Evolutionary conservation across 176 grass and related monocot genomes (phyloP).

Genomic region (Eragrostis nindensis): DNA sequence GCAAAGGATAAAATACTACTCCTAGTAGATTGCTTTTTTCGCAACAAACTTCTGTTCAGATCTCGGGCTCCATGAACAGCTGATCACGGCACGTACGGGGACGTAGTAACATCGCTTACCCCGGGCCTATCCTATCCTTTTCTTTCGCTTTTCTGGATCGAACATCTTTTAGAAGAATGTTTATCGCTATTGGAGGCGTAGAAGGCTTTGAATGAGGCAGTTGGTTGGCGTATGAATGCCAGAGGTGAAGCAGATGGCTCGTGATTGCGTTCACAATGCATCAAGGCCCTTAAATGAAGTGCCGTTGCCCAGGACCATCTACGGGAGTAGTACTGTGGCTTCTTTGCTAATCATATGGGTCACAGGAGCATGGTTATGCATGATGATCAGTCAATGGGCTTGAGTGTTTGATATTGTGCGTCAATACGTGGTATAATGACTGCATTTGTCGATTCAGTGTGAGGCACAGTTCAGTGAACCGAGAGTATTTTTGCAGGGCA

Average conservation of each 20-base stretch:
- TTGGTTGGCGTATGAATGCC: slow-evolving; percentile 15
- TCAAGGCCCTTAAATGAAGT: slow-evolving; percentile 13
- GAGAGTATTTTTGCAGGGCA: background rate
- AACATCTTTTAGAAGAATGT: background rate
- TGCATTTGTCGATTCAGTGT: too few relatives aligned
- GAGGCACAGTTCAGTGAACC: background rate
- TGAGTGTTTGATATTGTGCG: too few relatives aligned
- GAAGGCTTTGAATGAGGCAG: background rate
- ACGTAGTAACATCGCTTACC: background rate
- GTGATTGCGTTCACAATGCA: slow-evolving; percentile 35
- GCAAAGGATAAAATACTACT: background rate
- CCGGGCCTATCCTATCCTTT: background rate
- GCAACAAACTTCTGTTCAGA: slow-evolving; percentile 38
- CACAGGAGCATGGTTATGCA: background rate
- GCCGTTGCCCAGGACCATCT: slow-evolving; percentile 21
- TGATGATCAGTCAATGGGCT: background rate
- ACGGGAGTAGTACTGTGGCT: background rate
- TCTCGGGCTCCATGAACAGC: slow-evolving; percentile 18
- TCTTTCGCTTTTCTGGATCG: background rate
- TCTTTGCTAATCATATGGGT: slow-evolving; percentile 15
- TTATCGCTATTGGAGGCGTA: background rate
- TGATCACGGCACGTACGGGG: background rate
- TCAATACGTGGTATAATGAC: background rate
- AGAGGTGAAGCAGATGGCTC: slow-evolving; percentile 14
- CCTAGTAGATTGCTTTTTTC: background rate